Evolutionary conservation across 768 basidiomycete species (phyloP).

Genomic region (Ramaria rubella): DNA sequence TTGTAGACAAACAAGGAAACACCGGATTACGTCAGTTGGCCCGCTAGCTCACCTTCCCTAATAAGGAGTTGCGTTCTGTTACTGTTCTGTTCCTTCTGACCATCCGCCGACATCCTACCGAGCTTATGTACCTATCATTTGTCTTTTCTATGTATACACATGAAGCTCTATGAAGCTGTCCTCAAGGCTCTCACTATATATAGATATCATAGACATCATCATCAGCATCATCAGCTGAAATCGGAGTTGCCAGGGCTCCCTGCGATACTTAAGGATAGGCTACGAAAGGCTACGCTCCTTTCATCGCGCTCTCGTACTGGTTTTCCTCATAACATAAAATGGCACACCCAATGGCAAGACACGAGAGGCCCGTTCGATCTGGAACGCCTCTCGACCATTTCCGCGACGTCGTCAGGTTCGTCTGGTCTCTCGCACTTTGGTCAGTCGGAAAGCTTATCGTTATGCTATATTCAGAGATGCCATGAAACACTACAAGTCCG

Average conservation of each 20-base stretch:
- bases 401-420: slow-evolving; percentile 10
- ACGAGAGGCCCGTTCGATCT: slow-evolving; percentile 5
- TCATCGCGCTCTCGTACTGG: too few relatives aligned
- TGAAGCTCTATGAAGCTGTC: too few relatives aligned
- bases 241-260: background rate
- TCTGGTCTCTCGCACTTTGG: background rate
- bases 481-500: slow-evolving; percentile 61
- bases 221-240: background rate
- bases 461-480: slow-evolving; percentile 33
- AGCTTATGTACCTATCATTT: too few relatives aligned
- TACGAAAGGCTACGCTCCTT: too few relatives aligned
- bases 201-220: too few relatives aligned
- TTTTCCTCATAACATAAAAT: background rate
- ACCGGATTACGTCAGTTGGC: background rate
- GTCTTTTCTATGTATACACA: too few relatives aligned
- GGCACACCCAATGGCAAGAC: slow-evolving; percentile 9
- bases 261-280: too few relatives aligned
- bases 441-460: background rate
- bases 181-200: background rate
- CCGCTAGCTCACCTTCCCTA: too few relatives aligned
- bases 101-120: too few relatives aligned
- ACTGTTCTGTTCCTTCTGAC: too few relatives aligned
- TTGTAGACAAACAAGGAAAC: background rate
- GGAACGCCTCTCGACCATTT: slow-evolving; percentile 10
- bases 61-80: too few relatives aligned